These are phyloP conservation scores for Cyclotella kingstonii DNA, from an alignment of 108 stramenopile species.

Conservation along the genomic window DNA sequence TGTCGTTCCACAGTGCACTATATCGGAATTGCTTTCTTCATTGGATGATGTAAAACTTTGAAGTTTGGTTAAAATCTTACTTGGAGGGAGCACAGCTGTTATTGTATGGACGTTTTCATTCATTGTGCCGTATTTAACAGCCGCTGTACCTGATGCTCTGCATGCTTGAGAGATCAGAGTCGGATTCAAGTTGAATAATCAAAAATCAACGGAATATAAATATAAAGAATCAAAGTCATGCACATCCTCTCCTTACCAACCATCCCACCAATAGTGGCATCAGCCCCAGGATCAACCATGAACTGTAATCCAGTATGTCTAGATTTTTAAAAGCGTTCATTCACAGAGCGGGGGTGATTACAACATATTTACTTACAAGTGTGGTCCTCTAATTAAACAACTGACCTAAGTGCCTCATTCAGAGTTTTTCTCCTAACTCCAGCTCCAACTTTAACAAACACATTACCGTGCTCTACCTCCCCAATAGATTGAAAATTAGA, in stretches of 20 bases:
- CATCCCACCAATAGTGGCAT: slow-evolving; percentile 95
- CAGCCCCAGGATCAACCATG: slow-evolving; percentile 94
- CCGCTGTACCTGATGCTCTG: slow-evolving; percentile 92
- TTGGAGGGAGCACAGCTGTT: slow-evolving; percentile 80
- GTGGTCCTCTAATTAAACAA: too few species aligned
- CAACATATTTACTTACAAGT: too few species aligned
- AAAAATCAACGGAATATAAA: not conserved
- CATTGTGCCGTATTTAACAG: slow-evolving; percentile 96
- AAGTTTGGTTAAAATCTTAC: slow-evolving; percentile 32
- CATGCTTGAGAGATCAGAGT: slow-evolving; percentile 35
- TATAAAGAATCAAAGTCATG: not conserved
- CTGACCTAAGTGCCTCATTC: slow-evolving; percentile 70
- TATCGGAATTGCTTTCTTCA: slow-evolving; percentile 11
- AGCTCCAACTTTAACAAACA: slow-evolving; percentile 66
- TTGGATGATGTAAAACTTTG: slow-evolving; percentile 19
- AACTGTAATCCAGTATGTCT: slow-evolving; percentile 85
- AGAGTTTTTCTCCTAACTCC: slow-evolving; percentile 70
- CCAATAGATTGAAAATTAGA: slow-evolving; percentile 44
- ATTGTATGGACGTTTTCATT: slow-evolving; percentile 84
- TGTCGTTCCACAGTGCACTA: slow-evolving; percentile 54
- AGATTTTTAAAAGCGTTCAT: slow-evolving; percentile 3
- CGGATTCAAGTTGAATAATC: not conserved
- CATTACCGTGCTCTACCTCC: slow-evolving; percentile 41
- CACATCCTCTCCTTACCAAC: slow-evolving; percentile 12
- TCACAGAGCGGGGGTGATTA: not conserved